Conservation (phyloP, 1,284 basidiomycete species). For the Ceratobasidium sp. region DNA sequence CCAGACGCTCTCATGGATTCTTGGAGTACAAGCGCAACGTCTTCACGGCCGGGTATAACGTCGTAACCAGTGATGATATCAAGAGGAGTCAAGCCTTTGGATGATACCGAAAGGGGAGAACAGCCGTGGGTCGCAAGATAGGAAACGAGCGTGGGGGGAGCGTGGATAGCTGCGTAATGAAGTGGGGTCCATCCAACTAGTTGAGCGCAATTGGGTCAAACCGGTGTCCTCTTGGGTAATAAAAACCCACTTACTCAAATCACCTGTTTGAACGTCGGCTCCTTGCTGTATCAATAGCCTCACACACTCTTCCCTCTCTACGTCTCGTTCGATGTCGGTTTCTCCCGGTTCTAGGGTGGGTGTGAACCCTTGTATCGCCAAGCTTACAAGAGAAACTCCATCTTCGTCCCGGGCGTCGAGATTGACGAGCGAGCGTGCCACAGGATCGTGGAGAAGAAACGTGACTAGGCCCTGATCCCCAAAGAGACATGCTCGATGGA, state of each 20-base stretch:
- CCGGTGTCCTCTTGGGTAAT: conserved; percentile 15
- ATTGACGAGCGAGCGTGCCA: conserved; percentile 71
- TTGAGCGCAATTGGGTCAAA: conserved; percentile 1
- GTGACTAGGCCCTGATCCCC: conserved; percentile 73
- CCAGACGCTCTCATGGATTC: conserved; percentile 80
- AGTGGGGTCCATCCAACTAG: conserved; percentile 94
- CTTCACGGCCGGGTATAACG: conserved; percentile 77
- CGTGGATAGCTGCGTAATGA: conserved; percentile 89
- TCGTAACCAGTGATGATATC: conserved; percentile 85
- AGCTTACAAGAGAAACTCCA: conserved; percentile 77
- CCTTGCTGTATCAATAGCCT: conserved; percentile 80
- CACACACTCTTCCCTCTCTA: conserved; percentile 88
- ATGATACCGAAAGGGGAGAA: conserved; percentile 76
- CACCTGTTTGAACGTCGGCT: conserved; percentile 67
- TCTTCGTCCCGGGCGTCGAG: conserved; percentile 79
- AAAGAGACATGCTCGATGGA: conserved; percentile 74
- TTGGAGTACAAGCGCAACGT: conserved; percentile 78
- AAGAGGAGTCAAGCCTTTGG: conserved; percentile 77
- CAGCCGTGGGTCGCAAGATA: conserved; percentile 92
- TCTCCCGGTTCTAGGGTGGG: conserved; percentile 54
- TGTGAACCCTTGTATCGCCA: conserved; percentile 77
- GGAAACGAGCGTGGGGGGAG: conserved; percentile 89
- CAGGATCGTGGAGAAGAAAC: conserved; percentile 72
- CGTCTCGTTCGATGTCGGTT: conserved; percentile 72
- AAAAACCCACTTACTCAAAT: conserved; percentile 61